Evolutionary conservation across 139 green algal species (phyloP), one percentile per base, ranked within the genome.

Genomic region (Micromonas pusilla): DNA sequence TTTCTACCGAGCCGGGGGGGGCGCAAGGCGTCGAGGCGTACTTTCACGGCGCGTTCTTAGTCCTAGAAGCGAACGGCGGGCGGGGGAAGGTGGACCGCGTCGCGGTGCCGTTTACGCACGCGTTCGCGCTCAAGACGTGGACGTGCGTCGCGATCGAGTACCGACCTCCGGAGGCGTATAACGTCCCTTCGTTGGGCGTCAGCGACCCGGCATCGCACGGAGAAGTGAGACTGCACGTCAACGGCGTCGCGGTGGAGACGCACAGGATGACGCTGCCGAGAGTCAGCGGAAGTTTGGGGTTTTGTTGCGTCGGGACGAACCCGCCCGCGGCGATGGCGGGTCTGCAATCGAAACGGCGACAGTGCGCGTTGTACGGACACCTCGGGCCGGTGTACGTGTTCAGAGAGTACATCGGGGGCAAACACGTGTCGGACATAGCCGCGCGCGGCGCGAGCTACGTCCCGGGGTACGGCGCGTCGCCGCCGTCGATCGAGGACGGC

Each of bases 301-400:
- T 85, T 62, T 84, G 81, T 36, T 85, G 79, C 66, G 70, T 87
- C 62, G 83, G 78, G 31, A 87, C 80, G 65, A 87, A 87, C 70
- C 83, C 83, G 19, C 83, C 80, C 23, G 80, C 83, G 26, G 72
- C 83, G n/a, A 84, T 87, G 80, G 80, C 73, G 5, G 83, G 83
- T 6, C 36, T 83, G 72, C 63, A 86, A 74, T 52, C 76, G 28
- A 60, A 73, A 26, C 68, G 83, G 26, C 72, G 81, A 31, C 79
- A 83, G 75, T 87, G 83, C 70, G 80, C 83, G 34, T 62, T 87
- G 20, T 85, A 82, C 65, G 83, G 70, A 2, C 70, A 81, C 45
- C 53, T 87, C 73, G 83, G 83, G 0, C 83, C 83, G 13, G 73
- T 87, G 5, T 87, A 87, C 73, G 82, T 87, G 38, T 85, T 87